Conservation (phyloP, 768 basidiomycete genomes). For the Boletus bicolor region DNA sequence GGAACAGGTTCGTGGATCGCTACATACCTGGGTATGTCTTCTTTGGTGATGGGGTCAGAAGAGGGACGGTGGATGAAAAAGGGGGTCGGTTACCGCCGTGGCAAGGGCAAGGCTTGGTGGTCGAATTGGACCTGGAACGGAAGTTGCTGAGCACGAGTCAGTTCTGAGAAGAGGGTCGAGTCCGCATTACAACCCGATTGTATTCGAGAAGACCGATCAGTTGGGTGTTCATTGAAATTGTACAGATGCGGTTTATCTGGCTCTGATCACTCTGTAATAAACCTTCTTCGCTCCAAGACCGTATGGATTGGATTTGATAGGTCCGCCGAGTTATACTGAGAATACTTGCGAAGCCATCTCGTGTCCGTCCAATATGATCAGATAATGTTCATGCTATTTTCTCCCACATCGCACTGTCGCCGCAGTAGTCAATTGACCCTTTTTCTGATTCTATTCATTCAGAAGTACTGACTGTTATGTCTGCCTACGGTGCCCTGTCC, state of each 20-base stretch:
- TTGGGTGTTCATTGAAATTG: background rate
- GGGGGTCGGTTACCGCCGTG: constrained; percentile 33
- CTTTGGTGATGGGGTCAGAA: constrained; percentile 59
- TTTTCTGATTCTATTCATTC: background rate
- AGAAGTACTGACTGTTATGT: constrained; percentile 35
- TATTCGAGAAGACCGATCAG: background rate
- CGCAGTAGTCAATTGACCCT: background rate
- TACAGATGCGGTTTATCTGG: background rate
- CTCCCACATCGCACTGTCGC: background rate
- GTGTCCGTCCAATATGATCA: background rate
- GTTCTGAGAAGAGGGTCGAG: constrained; percentile 34
- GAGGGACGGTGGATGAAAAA: constrained; percentile 29
- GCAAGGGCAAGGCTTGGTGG: constrained; percentile 47
- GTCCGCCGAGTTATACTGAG: background rate
- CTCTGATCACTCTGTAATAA: too few relatives aligned
- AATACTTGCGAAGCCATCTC: background rate
- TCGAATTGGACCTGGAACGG: constrained; percentile 56
- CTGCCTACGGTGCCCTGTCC: constrained; percentile 68
- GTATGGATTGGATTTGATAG: background rate
- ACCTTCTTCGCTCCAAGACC: background rate
- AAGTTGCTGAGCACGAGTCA: constrained; percentile 38
- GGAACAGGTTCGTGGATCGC: constrained; percentile 75
- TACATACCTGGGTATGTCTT: constrained; percentile 95
- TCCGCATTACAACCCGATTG: background rate
- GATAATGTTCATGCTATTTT: background rate